Conservation (phyloP, 2,329 filamentous ascomycete genomes). For the Neonectria punicea region DNA sequence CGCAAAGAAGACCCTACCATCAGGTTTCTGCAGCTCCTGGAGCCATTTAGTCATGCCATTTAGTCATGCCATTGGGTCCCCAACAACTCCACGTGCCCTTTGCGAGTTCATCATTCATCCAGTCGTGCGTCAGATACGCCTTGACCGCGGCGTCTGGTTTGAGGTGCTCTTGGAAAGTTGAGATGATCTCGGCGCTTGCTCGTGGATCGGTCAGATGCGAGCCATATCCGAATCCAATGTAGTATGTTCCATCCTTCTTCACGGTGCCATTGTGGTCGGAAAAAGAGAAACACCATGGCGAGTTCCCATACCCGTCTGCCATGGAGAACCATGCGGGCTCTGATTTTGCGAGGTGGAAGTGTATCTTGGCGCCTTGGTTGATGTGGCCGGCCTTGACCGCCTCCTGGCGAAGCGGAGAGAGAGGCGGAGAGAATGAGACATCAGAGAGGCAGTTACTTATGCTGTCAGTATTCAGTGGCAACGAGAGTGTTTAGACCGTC, state of each 20-base stretch:
- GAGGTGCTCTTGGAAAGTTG: conserved; percentile 17
- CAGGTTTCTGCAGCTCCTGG: conserved; percentile 22
- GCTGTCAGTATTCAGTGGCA: not conserved
- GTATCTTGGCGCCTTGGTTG: conserved; percentile 17
- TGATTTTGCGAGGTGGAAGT: conserved; percentile 11
- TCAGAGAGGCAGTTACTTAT: conserved; percentile 14
- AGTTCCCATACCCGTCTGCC: conserved; percentile 1
- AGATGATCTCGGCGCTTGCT: not conserved
- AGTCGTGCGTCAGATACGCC: conserved; percentile 35
- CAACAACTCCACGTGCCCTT: conserved; percentile 34
- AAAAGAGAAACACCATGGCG: conserved; percentile 10
- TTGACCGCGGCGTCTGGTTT: conserved; percentile 23
- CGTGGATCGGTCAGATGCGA: conserved; percentile 13
- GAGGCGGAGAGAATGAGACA: conserved; percentile 3
- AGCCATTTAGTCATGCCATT: conserved; percentile 18
- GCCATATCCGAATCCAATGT: conserved; percentile 31
- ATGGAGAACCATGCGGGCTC: conserved; percentile 20
- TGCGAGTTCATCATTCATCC: conserved; percentile 29
- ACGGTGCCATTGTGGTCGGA: conserved; percentile 32
- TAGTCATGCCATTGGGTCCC: conserved; percentile 21
- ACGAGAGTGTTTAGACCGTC: not conserved
- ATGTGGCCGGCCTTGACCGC: conserved; percentile 10
- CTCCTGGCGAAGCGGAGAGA: conserved; percentile 1
- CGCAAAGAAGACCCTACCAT: conserved; percentile 34
- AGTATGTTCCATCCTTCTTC: conserved; percentile 26